Evolutionary conservation across 2,329 filamentous ascomycete genomes (phyloP).

Genomic region (Fusarium pseudonygamai): DNA sequence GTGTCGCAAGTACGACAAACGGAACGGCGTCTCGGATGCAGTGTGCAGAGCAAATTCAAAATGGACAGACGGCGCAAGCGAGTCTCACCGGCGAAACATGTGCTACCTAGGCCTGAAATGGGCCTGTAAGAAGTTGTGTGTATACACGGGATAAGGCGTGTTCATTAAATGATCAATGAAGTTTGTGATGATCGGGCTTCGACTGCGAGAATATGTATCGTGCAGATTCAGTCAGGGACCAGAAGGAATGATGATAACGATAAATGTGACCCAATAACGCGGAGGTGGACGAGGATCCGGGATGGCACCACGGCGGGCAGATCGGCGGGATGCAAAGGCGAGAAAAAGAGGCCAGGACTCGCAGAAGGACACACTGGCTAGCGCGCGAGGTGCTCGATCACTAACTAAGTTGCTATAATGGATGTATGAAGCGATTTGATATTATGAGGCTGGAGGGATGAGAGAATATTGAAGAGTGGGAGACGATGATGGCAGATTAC

Average conservation of each 20-base stretch:
- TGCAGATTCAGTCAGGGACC: conserved; percentile 24
- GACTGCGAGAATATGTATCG: conserved; percentile 12
- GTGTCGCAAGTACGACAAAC: conserved; percentile 30
- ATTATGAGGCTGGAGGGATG: neutral
- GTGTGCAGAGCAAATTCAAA: conserved; percentile 34
- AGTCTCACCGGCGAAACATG: conserved; percentile 46
- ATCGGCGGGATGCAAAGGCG: conserved; percentile 20
- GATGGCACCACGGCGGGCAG: conserved; percentile 33
- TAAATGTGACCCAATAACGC: conserved; percentile 19
- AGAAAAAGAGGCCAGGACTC: conserved; percentile 15
- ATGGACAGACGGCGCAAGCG: conserved; percentile 35
- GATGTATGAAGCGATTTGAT: neutral
- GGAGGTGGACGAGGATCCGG: conserved; percentile 35
- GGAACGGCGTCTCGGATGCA: conserved; percentile 32
- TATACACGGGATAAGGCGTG: conserved; percentile 9
- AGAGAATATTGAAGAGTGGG: conserved; percentile 1
- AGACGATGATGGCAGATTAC: conserved; percentile 10
- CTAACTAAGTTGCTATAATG: conserved; percentile 13
- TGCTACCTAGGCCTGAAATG: conserved; percentile 39
- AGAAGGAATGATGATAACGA: conserved; percentile 14
- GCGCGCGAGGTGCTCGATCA: conserved; percentile 11
- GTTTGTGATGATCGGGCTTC: conserved; percentile 12
- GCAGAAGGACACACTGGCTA: conserved; percentile 18
- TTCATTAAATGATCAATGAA: conserved; percentile 36
- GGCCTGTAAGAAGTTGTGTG: conserved; percentile 23